These are phyloP conservation scores for Plasmodium gonderi DNA, from an alignment of 169 alveolate genomes.

Conservation along the genomic window DNA sequence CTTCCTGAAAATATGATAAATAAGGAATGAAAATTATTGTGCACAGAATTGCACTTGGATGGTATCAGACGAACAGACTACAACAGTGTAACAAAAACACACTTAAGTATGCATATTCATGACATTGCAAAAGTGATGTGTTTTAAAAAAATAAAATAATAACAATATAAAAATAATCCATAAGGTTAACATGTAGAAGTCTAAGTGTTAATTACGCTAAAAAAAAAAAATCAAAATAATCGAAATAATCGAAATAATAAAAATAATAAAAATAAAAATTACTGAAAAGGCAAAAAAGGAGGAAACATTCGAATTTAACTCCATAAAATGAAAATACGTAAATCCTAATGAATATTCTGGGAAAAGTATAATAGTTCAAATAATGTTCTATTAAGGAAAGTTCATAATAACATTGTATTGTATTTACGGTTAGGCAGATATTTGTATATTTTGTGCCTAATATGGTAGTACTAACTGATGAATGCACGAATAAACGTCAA, in stretches of 20 bases:
- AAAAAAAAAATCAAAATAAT: no score
- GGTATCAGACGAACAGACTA: neutral
- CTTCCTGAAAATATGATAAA: conserved; percentile 39
- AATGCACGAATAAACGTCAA: neutral
- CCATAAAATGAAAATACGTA: conserved; percentile 67
- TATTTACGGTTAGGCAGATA: neutral
- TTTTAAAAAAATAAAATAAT: neutral
- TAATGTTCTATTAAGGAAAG: neutral
- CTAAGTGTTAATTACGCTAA: no score
- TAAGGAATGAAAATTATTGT: neutral
- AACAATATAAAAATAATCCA: neutral
- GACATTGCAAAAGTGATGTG: neutral
- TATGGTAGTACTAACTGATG: neutral
- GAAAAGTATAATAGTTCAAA: neutral
- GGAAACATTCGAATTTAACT: conserved; percentile 26
- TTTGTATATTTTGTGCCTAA: neutral
- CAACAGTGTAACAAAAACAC: neutral
- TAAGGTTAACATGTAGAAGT: no score
- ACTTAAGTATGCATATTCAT: neutral
- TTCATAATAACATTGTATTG: neutral
- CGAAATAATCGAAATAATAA: neutral
- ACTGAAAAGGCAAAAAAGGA: conserved; percentile 70
- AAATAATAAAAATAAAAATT: neutral
- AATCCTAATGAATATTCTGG: conserved; percentile 62
- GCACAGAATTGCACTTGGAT: neutral